These are phyloP conservation scores for Striga hermonthica DNA, from an alignment of 305 asterid genomes.

Conservation along the genomic window DNA sequence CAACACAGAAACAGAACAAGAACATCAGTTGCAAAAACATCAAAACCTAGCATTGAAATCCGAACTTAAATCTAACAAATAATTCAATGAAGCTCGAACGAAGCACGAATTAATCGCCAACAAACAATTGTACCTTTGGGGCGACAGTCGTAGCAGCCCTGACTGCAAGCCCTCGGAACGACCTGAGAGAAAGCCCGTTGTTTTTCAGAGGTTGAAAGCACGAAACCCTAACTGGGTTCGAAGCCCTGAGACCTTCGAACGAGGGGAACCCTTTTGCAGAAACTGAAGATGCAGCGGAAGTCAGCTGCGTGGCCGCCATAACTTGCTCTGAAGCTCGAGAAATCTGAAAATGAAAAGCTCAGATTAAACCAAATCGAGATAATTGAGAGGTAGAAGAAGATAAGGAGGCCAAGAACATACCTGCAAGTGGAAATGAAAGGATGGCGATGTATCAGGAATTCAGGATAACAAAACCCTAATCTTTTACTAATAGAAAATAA, in stretches of 20 bases:
- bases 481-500: not conserved
- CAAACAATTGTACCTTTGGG: constrained; percentile 48
- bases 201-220: constrained; percentile 32
- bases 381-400: not conserved
- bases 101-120: not conserved
- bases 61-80: not conserved
- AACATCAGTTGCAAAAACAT: not conserved
- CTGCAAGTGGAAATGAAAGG: not conserved
- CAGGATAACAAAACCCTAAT: constrained; percentile 35
- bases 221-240: constrained; percentile 29
- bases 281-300: constrained; percentile 41
- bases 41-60: not conserved
- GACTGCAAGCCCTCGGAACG: constrained; percentile 52
- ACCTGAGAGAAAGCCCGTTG: constrained; percentile 32
- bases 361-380: constrained; percentile 9
- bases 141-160: constrained; percentile 72
- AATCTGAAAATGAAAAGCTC: constrained; percentile 6
- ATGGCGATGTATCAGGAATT: not conserved
- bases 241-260: constrained; percentile 37
- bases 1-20: not conserved
- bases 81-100: not conserved
- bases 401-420: not conserved
- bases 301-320: constrained; percentile 46
- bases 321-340: constrained; percentile 4
- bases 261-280: constrained; percentile 38